Percentiles rank a stretch among this genome's conserved stretches.
phyloP scores from a whole-genome alignment of 148 eudicot genomes.

The Spergularia marina region DNA sequence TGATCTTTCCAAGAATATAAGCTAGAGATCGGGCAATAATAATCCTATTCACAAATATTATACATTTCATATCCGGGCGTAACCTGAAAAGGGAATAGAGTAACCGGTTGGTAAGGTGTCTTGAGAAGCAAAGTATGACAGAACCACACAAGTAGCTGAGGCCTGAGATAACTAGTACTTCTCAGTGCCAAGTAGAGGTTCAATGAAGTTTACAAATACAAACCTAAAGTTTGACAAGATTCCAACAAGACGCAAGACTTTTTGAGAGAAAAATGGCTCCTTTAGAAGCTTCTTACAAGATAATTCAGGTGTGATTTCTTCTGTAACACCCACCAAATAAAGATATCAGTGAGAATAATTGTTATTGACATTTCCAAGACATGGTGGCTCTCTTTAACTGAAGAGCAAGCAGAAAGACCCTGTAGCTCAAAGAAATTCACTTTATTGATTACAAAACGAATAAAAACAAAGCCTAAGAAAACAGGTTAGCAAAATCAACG shows the following conservation, averaged over 20 bases:
- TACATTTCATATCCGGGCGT: constrained; percentile 85
- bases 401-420: background rate
- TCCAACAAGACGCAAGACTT: constrained; percentile 64
- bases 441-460: background rate
- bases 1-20: constrained; percentile 50
- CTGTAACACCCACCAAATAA: constrained; percentile 32
- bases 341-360: constrained; percentile 5
- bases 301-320: constrained; percentile 45
- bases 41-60: constrained; percentile 87
- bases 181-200: constrained; percentile 6
- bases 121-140: background rate
- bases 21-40: constrained; percentile 80
- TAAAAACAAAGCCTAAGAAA: background rate
- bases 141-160: background rate
- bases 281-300: constrained; percentile 40
- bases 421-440: background rate
- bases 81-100: constrained; percentile 49
- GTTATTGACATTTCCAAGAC: background rate
- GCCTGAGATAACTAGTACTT: background rate
- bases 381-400: background rate
- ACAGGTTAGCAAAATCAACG: background rate
- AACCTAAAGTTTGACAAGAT: constrained; percentile 79
- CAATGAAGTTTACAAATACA: constrained; percentile 26
- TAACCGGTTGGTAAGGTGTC: background rate
- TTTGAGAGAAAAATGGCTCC: constrained; percentile 82